Evolutionary conservation across 768 basidiomycete species (phyloP), one percentile per base, ranked within the genome.

Genomic region (Boletus vinaceobasis): DNA sequence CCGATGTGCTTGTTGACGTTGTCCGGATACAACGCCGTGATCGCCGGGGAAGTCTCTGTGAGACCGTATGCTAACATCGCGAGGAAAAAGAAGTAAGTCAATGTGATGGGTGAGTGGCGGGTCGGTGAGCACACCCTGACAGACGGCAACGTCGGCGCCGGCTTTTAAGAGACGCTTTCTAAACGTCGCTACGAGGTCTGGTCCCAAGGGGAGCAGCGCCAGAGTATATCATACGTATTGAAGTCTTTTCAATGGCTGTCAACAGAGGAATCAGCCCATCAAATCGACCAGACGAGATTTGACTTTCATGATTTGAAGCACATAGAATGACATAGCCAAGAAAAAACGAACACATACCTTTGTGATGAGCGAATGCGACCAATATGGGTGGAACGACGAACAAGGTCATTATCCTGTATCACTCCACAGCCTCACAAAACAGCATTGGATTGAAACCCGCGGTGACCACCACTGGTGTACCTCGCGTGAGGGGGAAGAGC

Each of bases 311-410:
- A 26, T 4, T n/a, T n/a, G 15, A 2, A 27, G 21, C n/a, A n/a
- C 10, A 19, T 7, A 7, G 13, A 33, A 26, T 7, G 9, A 13
- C 33, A 23, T n/a, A n/a, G n/a, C n/a, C n/a, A 53, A 49, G 26
- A 4, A 23, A 19, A 23, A 19, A 31, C 17, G 36, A n/a, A 26
- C 49, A 68, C 82, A 32, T 71, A 82, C 83, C 85, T 11, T 84
- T 81, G 60, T 89, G 86, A 56, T 86, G 81, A 3, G 84, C 73
- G 39, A 97, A 75, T 1, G 83, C 78, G 14, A 96, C 84, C 13
- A 93, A 72, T n/a, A 97, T 84, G 0, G 94, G 93, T 1, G 93
- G 93, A 1, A 91, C 91, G 45, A 91, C 73, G 0, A 87, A 71
- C 0, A 80, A 55, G 1, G 74, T 55, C 0, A 86, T 86, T 27